A percentile compares a stretch with the other conserved stretches of the same genome.
phyloP scores from a whole-genome alignment of 257 asterid species.

The Linderniella brevidens region DNA sequence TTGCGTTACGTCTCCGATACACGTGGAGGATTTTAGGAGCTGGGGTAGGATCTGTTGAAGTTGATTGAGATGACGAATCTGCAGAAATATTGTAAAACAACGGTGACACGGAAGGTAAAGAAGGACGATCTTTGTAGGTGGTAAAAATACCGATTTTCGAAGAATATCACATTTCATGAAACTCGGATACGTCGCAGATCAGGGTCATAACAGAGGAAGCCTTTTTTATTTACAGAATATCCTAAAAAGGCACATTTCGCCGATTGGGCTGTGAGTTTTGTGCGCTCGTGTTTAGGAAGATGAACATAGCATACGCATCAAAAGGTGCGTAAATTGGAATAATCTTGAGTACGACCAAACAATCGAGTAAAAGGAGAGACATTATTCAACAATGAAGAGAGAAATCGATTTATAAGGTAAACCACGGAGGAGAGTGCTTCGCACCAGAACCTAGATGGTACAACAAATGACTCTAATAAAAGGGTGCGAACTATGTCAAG shows the following conservation, averaged over 20 bases:
- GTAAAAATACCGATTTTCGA: not conserved
- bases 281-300: not conserved
- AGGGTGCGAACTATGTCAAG: not conserved
- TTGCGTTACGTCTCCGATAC: too few relatives aligned
- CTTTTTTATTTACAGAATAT: not conserved
- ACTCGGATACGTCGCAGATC: not conserved
- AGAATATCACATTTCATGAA: conserved; percentile 5
- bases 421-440: too few relatives aligned
- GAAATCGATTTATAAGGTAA: too few relatives aligned
- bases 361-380: too few relatives aligned
- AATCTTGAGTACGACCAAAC: too few relatives aligned
- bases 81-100: too few relatives aligned
- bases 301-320: conserved; percentile 4
- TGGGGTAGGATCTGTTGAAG: too few relatives aligned
- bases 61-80: too few relatives aligned
- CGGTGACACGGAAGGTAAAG: not conserved
- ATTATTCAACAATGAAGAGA: too few relatives aligned
- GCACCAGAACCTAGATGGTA: too few relatives aligned
- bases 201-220: not conserved
- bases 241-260: conserved; percentile 3
- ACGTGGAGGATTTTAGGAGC: too few relatives aligned
- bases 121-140: not conserved
- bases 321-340: not conserved
- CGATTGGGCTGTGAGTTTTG: not conserved
- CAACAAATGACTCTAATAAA: too few relatives aligned